Evolutionary conservation across 352 stramenopile species (phyloP), one percentile per base, ranked within the genome.

Genomic region (Blastocystis sp.): DNA sequence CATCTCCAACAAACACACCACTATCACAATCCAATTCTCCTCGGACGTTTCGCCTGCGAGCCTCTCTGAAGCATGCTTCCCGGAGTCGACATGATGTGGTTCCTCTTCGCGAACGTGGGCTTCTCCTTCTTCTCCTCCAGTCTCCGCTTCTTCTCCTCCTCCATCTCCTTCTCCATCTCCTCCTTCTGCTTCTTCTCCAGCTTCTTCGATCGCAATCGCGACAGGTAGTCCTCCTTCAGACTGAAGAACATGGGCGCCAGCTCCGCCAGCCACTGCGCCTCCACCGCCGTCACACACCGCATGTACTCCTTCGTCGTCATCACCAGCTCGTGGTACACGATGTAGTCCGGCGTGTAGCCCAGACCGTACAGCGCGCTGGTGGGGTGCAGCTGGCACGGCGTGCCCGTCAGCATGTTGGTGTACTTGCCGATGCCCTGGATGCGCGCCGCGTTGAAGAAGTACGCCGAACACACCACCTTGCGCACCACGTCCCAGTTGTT

Each of bases 361-460:
- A 99, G 92, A 16, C 97, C 96, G 92, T 98, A 99, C 21, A 99
- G 91, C n/a, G 97, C 96, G 39, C 95, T 97, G 62, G 95, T 98
- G 12, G 97, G 97, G 92, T 99, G 97, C 29, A 99, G 91, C 45
- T 98, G 94, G 90, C 95, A 98, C 60, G 97, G 96, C 92, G 98
- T 98, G 21, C 96, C 96, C 45, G 95, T 98, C 26, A 99, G 92
- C 95, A 99, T 98, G 92, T 99, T 99, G n/a, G 98, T 96, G 92
- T 99, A 99, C 92, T 99, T 96, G 35, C 96, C 97, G 80, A 99
- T 98, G 26, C 96, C 96, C 92, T 99, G 99, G 91, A 99, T 98
- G 90, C 98, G 96, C 13, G 96, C 97, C 65, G 94, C 96, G 90
- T 99, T 98, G 95, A 98, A 98, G 90, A 99, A 99, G 92, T 99